Evolutionary conservation across 441 rosid species (phyloP).

Genomic region (Bruguiera hainesii): DNA sequence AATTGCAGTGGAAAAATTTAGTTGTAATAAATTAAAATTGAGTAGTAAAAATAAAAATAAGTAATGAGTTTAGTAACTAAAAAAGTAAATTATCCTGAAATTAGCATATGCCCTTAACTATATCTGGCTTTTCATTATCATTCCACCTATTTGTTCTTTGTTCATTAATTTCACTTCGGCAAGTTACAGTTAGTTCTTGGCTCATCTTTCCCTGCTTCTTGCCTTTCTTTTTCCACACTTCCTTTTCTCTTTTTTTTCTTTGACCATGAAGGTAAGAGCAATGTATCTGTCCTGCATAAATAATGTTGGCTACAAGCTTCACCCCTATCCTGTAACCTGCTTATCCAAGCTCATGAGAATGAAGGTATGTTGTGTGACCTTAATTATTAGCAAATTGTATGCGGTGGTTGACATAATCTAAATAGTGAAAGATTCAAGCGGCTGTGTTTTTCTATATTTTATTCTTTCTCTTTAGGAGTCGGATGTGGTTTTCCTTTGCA

Average conservation of each 20-base stretch:
- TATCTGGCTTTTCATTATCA: too few species aligned
- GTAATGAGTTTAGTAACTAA: too few species aligned
- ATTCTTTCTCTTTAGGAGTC: constrained; percentile 40
- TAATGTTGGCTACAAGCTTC: constrained; percentile 79
- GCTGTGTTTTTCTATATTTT: background rate
- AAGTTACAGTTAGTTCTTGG: too few species aligned
- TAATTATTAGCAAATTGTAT: background rate
- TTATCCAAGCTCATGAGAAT: constrained; percentile 65
- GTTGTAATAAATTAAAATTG: too few species aligned
- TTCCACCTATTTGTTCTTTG: too few species aligned
- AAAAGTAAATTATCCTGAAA: too few species aligned
- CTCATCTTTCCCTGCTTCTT: background rate
- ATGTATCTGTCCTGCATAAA: constrained; percentile 61
- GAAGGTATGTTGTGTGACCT: constrained; percentile 40
- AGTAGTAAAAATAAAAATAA: too few species aligned
- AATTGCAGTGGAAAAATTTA: too few species aligned
- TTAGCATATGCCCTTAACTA: too few species aligned
- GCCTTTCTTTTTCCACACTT: background rate
- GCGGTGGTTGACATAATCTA: background rate
- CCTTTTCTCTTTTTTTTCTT: constrained; percentile 7
- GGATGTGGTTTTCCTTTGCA: constrained; percentile 65
- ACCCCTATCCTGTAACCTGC: constrained; percentile 66
- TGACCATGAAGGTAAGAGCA: constrained; percentile 51
- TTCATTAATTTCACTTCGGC: too few species aligned
- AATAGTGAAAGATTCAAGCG: constrained; percentile 11